Base-by-base conservation (phyloP, 2,329 filamentous ascomycete species). In the Plenodomus tracheiphilus region DNA sequence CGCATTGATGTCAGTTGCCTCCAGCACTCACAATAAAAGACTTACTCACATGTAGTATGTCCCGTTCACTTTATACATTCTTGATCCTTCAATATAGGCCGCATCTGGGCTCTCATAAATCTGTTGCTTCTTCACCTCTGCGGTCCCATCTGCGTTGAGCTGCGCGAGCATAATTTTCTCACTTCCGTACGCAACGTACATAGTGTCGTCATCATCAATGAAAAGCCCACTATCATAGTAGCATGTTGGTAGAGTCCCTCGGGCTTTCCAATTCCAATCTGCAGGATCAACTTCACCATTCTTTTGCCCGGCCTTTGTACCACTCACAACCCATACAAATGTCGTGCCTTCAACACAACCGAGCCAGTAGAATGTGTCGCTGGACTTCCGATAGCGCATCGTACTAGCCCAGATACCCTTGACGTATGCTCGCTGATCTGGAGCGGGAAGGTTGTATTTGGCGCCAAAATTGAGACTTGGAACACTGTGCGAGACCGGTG, bases 191-290 rank as follows among this genome's bases (percentile, higher is more conserved):
- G 75, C 79, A 0, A 85, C 77, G 43, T 84, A 85, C 74, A 84
- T 80, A 1, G 76, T 80, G 47, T 84, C 82, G 25, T 84, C 76
- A 19, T 82, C 79, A 41, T 85, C 82, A 28, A 85, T 75, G n/a
- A 85, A 62, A 0, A 85, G 64, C 0, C 83, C 81, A 16, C 72
- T 76, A 61, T 85, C 82, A 55, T 85, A 85, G 57, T 81, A 83
- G 64, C 81, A 85, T 1, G 62, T 73, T 0, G 66, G 65, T 15
- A 76, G 65, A 8, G 62, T 72, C 1, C 65, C 69, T 32, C 59
- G 53, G 39, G 74, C 68, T 10, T 52, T 71, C 78, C 78, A 81
- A 35, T 67, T 65, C 66, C 64, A 69, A 40, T 49, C 54, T 2
- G 49, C 38, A 1, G 28, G 28, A 11, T 32, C 28, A 4, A 70